These are phyloP conservation scores for Candida pseudoglaebosa DNA, from an alignment of 805 yeast genomes.

Conservation along the genomic window DNA sequence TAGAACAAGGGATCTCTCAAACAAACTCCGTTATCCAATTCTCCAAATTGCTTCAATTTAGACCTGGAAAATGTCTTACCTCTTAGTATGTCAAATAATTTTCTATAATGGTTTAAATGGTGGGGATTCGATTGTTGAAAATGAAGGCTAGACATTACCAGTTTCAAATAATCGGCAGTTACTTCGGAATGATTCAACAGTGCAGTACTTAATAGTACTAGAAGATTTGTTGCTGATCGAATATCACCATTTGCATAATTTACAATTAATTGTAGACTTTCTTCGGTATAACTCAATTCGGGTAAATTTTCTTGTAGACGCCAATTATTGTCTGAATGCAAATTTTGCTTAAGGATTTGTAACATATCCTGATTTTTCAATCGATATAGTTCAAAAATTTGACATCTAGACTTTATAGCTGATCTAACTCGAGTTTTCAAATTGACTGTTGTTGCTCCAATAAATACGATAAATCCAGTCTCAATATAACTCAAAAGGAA, in stretches of 20 bases:
- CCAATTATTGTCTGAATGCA: conserved; percentile 31
- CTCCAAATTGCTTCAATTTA: no score
- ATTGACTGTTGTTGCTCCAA: conserved; percentile 97
- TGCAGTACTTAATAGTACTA: conserved; percentile 26
- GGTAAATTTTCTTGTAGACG: conserved; percentile 13
- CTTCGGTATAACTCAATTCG: conserved; percentile 13
- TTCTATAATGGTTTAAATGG: conserved; percentile 14
- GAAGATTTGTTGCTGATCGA: conserved; percentile 14
- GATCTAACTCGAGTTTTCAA: conserved; percentile 79
- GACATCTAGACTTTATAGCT: conserved; percentile 81
- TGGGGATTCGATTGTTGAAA: background rate
- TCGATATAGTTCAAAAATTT: conserved; percentile 65
- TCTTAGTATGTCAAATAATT: conserved; percentile 13
- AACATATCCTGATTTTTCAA: conserved; percentile 48
- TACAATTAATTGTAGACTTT: conserved; percentile 14
- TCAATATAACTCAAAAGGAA: conserved; percentile 80
- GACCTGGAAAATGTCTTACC: background rate
- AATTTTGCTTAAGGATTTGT: conserved; percentile 54
- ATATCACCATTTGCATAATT: conserved; percentile 6
- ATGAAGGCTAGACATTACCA: background rate
- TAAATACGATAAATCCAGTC: conserved; percentile 70
- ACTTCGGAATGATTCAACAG: background rate
- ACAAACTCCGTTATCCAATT: no score
- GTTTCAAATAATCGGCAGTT: background rate
- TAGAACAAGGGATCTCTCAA: background rate